Percentiles rank a stretch among this genome's conserved stretches.
phyloP scores from a whole-genome alignment of 768 basidiomycete genomes.

The Hydnomerulius pinastri region DNA sequence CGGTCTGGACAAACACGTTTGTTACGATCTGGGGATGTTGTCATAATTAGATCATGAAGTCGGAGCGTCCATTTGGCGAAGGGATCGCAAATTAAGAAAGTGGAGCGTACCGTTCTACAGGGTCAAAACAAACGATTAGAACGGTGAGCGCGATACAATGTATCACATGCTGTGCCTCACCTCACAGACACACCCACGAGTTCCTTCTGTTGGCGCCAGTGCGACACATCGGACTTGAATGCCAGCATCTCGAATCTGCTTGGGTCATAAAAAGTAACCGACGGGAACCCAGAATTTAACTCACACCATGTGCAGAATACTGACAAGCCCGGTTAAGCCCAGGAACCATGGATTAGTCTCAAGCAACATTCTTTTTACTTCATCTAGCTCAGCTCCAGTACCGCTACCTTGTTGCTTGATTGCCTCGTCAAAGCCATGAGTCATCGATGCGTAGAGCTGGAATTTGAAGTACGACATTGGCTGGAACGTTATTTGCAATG shows the following conservation, averaged over 20 bases:
- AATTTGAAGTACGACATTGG: slow-evolving; percentile 89
- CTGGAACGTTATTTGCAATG: slow-evolving; percentile 80
- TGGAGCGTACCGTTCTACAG: slow-evolving; percentile 53
- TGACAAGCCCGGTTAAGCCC: slow-evolving; percentile 80
- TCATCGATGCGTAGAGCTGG: slow-evolving; percentile 83
- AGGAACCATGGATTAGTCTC: slow-evolving; percentile 91
- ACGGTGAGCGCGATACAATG: slow-evolving; percentile 7
- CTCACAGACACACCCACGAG: slow-evolving; percentile 94
- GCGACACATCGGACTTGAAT: slow-evolving; percentile 92
- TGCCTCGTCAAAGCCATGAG: slow-evolving; percentile 84
- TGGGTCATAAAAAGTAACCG: slow-evolving; percentile 11
- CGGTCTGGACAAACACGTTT: slow-evolving; percentile 90
- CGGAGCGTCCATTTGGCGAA: slow-evolving; percentile 3
- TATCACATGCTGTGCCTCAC: slow-evolving; percentile 40
- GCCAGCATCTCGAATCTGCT: slow-evolving; percentile 91
- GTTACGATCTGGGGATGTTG: slow-evolving; percentile 62
- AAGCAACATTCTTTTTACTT: slow-evolving; percentile 91
- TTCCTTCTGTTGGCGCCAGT: slow-evolving; percentile 94
- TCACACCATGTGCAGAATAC: slow-evolving; percentile 84
- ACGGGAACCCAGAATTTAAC: slow-evolving; percentile 30
- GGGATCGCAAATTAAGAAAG: slow-evolving; percentile 2
- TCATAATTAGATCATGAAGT: slow-evolving; percentile 14
- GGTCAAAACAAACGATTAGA: slow-evolving; percentile 21
- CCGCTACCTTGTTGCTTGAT: slow-evolving; percentile 70
- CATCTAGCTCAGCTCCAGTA: slow-evolving; percentile 78